Conservation (phyloP, 2,329 filamentous ascomycete genomes). For the Parascedosporium putredinis region DNA sequence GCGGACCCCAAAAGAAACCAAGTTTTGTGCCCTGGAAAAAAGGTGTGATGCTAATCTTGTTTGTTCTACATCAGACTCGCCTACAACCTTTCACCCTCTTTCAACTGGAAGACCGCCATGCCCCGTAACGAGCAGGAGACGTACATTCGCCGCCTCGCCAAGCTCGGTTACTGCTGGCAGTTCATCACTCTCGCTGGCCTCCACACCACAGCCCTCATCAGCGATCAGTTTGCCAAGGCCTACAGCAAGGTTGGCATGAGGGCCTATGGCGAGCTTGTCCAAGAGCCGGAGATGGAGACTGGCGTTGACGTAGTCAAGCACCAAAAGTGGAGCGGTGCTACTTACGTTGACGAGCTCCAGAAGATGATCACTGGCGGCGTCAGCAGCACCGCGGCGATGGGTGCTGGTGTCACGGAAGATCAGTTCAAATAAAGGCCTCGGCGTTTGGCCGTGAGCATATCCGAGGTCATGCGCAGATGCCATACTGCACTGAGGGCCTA, state of each 20-base stretch:
- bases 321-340: slow-evolving; percentile 97
- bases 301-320: slow-evolving; percentile 94
- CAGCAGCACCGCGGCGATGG: slow-evolving; percentile 89
- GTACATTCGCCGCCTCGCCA: slow-evolving; percentile 81
- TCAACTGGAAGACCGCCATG: slow-evolving; percentile 99
- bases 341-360: slow-evolving; percentile 86
- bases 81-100: slow-evolving; percentile 96
- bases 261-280: slow-evolving; percentile 91
- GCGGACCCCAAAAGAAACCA: too few species aligned
- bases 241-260: slow-evolving; percentile 82
- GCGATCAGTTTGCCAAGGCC: slow-evolving; percentile 75
- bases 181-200: slow-evolving; percentile 98
- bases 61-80: slow-evolving; percentile 52
- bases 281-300: slow-evolving; percentile 91
- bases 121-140: slow-evolving; percentile 85
- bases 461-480: background rate
- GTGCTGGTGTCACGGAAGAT: slow-evolving; percentile 93
- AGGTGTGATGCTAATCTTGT: slow-evolving; percentile 12
- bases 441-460: background rate
- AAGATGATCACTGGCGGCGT: slow-evolving; percentile 97
- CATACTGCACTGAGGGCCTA: too few species aligned
- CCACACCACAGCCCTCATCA: slow-evolving; percentile 89
- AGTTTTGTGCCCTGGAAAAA: too few species aligned
- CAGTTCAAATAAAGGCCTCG: slow-evolving; percentile 57
- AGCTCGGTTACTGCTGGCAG: slow-evolving; percentile 96